Conservation (phyloP, 73 alveolate species). For the Urostyla sp. region DNA sequence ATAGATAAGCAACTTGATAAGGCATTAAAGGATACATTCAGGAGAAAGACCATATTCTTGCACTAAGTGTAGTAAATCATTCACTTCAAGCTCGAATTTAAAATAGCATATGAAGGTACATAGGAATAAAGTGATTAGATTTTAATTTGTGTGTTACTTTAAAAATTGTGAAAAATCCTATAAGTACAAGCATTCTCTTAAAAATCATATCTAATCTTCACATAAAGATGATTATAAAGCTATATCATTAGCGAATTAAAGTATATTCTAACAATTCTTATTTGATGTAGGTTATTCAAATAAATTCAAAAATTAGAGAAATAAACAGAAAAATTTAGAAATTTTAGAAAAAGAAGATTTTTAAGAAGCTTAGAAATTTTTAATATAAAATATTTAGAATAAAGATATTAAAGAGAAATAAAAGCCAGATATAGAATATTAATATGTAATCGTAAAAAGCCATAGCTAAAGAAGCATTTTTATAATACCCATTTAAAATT, state of each 20-base stretch:
- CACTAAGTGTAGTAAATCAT: constrained; percentile 49
- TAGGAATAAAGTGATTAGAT: no score
- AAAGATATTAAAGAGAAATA: no score
- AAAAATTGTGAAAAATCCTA: constrained; percentile 56
- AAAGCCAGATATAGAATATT: no score
- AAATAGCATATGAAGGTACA: constrained; percentile 70
- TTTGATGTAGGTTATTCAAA: no score
- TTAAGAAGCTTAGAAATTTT: neutral
- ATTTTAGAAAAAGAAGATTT: neutral
- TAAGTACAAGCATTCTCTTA: constrained; percentile 57
- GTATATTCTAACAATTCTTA: no score
- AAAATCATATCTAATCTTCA: constrained; percentile 54
- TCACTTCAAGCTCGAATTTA: constrained; percentile 67
- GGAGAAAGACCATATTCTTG: constrained; percentile 69
- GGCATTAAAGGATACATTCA: constrained; percentile 72
- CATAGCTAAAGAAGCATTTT: no score
- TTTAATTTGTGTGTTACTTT: constrained; percentile 54
- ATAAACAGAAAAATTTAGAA: no score
- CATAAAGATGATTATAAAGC: constrained; percentile 68
- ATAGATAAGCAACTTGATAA: constrained; percentile 65
- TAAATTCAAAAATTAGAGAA: no score
- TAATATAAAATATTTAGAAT: neutral
- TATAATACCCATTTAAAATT: no score
- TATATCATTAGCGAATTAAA: no score
- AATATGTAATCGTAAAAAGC: no score